Base-by-base conservation (phyloP, 2,329 filamentous ascomycete genomes). In the Aspergillus sp. region DNA sequence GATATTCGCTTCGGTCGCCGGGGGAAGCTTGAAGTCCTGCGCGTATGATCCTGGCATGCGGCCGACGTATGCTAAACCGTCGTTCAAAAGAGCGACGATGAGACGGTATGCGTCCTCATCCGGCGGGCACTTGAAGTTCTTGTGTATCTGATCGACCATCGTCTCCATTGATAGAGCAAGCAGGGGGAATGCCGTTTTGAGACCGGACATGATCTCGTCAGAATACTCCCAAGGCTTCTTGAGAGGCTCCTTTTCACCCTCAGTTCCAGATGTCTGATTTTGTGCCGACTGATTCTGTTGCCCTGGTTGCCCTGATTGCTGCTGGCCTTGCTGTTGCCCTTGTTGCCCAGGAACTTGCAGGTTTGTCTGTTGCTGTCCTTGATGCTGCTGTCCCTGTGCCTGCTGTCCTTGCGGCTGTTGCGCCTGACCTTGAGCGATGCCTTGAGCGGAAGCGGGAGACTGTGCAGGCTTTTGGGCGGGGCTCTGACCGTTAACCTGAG, bases 71-170 rank as follows among this genome's bases (percentile, higher is more conserved):
- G 91, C 91, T 53, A 99, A 78, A 0, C 91, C 95, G 74, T 99
- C 95, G 71, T 99, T 99, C 20, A 99, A 85, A 11, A 99, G 80
- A 3, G 95, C 96, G n/a, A 98, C 93, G 64, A 99, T 99, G 15
- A 99, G 82, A 49, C 95, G 85, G 75, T 98, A 98, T 2, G 95
- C 96, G 78, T 99, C 95, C 73, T 99, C 95, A 68, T 99, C 95
- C 0, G 93, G 93, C 13, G 93, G 93, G 68, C 95, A 98, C 78
- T 99, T 99, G 84, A 99, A 99, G 76, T 98, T 89, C 81, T 98
- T 98, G 74, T 95, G 90, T 58, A 99, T 96, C 76, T 98, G 93
- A 71, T 99, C 95, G 30, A 98, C 93, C 92, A 98, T 99, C 0
- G 93, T 96, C 78, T 99, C 95, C 95, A 99, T 98, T 0, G 93